phyloP scores from a whole-genome alignment of 345 rosid species.

The Bruguiera parviflora region DNA sequence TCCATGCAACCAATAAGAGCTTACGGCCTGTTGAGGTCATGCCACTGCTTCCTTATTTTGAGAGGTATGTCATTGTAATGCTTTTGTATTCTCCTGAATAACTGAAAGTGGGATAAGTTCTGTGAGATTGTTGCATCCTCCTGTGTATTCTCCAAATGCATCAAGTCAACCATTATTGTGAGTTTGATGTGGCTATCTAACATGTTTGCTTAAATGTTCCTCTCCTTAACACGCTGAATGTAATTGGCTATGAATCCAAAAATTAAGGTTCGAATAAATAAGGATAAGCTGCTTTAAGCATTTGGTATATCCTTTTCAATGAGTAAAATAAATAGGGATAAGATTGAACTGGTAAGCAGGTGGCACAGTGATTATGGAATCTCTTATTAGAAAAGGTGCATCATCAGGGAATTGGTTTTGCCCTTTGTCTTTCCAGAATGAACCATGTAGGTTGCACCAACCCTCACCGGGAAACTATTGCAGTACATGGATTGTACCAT shows the following conservation, averaged over 20 bases:
- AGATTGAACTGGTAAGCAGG: too few species aligned
- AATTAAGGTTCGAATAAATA: background rate
- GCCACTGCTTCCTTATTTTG: slow-evolving; percentile 87
- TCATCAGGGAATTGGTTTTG: too few species aligned
- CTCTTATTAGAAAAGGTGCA: too few species aligned
- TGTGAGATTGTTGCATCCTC: background rate
- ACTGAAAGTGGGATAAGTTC: background rate
- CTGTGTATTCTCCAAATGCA: background rate
- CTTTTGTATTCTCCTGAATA: slow-evolving; percentile 4
- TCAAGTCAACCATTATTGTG: background rate
- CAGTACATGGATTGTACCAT: too few species aligned
- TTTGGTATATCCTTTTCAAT: too few species aligned
- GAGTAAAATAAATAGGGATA: too few species aligned
- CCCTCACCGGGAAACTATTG: too few species aligned
- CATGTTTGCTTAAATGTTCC: background rate
- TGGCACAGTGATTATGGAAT: too few species aligned
- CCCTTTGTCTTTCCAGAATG: too few species aligned
- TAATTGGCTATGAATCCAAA: background rate
- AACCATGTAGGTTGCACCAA: too few species aligned
- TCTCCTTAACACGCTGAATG: background rate
- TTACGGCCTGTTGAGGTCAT: slow-evolving; percentile 69
- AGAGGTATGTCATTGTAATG: slow-evolving; percentile 50
- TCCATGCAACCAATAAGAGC: slow-evolving; percentile 83
- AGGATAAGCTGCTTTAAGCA: background rate
- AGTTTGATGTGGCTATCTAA: background rate